Evolutionary conservation across 768 basidiomycete genomes (phyloP), one percentile per base, ranked within the genome.

Genomic region (Hemileccinum rubropunctum): DNA sequence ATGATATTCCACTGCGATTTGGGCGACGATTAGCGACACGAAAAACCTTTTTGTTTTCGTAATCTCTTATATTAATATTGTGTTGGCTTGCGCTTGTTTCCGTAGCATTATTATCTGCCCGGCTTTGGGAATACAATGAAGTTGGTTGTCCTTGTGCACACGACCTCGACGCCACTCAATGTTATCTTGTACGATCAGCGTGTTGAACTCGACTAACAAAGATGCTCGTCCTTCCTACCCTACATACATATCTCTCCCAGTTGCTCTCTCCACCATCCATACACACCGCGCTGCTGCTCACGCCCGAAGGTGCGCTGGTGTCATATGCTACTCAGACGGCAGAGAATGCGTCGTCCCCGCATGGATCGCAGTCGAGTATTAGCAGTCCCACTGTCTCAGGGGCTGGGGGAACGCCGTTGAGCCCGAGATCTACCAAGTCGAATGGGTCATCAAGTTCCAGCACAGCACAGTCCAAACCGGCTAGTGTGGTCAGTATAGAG

Each of bases 221-320:
- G 42, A 91, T 91, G 88, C 77, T 91, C 39, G 78, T 84, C 58
- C 77, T 91, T 32, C 78, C 84, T 30, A 76, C 79, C 33, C 72
- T 91, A 20, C 84, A 88, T 63, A 77, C 73, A 35, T 73, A 86
- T 33, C 79, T 91, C 23, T 71, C 78, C 23, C 82, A 86, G 61
- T 68, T 86, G 6, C 73, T 91, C 30, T 71, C 76, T 3, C 76
- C 78, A 7, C 81, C 83, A 0, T 66, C 73, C 27, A 65, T 90
- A 50, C 89, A 91, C 61, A 88, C 86, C 0, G 86, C 82, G 2
- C 75, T 83, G 36, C 73, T 91, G 27, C 71, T 89, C 50, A 88
- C 86, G 13, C 81, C 86, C 6, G 71, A 83, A n/a, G 89, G 89
- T 13, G 82, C 88, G 55, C 72, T 91, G 23, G 76, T 91, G 18